A percentile compares a stretch with the other conserved stretches of the same genome.
phyloP scores from a whole-genome alignment of 345 rosid genomes.

The Microcos paniculata region DNA sequence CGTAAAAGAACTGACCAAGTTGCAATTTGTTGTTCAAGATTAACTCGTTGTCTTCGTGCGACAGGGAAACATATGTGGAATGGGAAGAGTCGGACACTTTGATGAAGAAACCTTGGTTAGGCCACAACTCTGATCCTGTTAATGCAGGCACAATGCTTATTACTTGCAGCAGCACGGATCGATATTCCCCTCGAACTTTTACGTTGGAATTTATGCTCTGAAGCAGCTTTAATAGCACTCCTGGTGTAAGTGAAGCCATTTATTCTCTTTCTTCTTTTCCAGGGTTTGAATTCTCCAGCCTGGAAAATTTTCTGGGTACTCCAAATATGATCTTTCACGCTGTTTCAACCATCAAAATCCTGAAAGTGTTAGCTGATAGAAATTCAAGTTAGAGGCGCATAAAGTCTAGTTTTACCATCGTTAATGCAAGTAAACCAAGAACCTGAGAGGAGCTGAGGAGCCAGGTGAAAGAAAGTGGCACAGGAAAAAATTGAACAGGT shows the following conservation, averaged over 20 bases:
- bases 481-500: not conserved
- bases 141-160: conserved; percentile 92
- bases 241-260: conserved; percentile 87
- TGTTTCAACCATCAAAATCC: conserved; percentile 4
- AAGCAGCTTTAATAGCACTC: conserved; percentile 80
- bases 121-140: conserved; percentile 87
- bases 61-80: conserved; percentile 74
- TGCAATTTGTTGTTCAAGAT: conserved; percentile 79
- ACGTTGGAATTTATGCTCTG: conserved; percentile 67
- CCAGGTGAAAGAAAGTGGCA: not conserved
- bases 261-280: not conserved
- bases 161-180: conserved; percentile 84
- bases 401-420: not conserved
- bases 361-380: not conserved
- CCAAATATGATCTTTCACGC: not conserved
- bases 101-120: conserved; percentile 89
- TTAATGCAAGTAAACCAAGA: not conserved
- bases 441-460: conserved; percentile 2
- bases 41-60: conserved; percentile 77
- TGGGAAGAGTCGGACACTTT: conserved; percentile 93
- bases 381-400: not conserved
- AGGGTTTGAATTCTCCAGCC: not conserved
- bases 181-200: conserved; percentile 72
- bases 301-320: not conserved
- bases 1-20: conserved; percentile 89